A percentile compares a stretch with the other conserved stretches of the same genome.
These are phyloP conservation scores for Tuber aestivum DNA, from an alignment of 495 filamentous ascomycete species.

Conservation along the genomic window DNA sequence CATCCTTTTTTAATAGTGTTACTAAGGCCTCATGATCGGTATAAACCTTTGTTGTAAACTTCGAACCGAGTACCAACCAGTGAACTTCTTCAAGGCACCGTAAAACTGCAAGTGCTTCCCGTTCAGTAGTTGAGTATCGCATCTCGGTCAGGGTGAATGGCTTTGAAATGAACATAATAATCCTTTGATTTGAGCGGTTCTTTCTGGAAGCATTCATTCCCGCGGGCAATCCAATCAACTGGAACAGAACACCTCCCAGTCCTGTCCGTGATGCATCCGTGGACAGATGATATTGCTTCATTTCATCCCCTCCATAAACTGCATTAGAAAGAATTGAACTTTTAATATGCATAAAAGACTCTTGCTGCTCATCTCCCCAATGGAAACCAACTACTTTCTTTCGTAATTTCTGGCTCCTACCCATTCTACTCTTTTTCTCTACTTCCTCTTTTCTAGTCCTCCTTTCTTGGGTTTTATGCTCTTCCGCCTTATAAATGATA, in stretches of 20 bases:
- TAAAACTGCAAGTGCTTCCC: constrained; percentile 11
- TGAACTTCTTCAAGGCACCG: neutral
- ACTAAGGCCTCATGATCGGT: constrained; percentile 10
- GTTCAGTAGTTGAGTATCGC: constrained; percentile 7
- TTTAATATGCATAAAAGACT: constrained; percentile 10
- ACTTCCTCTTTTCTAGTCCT: no score
- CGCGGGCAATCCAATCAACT: neutral
- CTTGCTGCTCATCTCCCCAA: neutral
- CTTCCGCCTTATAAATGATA: no score
- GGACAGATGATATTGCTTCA: constrained; percentile 4
- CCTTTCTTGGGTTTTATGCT: no score
- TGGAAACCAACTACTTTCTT: neutral
- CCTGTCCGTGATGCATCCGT: neutral
- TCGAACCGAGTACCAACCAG: neutral
- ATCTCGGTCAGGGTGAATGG: neutral
- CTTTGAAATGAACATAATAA: constrained; percentile 8
- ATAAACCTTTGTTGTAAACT: neutral
- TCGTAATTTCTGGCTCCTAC: no score
- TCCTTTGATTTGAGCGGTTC: no score
- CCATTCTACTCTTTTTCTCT: neutral
- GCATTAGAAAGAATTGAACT: neutral
- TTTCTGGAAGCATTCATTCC: no score
- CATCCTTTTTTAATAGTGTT: neutral
- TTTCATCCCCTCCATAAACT: neutral
- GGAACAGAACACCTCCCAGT: constrained; percentile 6